Evolutionary conservation across 2,329 filamentous ascomycete genomes (phyloP), one percentile per base, ranked within the genome.

Genomic region (Talaromyces albobiverticillius): DNA sequence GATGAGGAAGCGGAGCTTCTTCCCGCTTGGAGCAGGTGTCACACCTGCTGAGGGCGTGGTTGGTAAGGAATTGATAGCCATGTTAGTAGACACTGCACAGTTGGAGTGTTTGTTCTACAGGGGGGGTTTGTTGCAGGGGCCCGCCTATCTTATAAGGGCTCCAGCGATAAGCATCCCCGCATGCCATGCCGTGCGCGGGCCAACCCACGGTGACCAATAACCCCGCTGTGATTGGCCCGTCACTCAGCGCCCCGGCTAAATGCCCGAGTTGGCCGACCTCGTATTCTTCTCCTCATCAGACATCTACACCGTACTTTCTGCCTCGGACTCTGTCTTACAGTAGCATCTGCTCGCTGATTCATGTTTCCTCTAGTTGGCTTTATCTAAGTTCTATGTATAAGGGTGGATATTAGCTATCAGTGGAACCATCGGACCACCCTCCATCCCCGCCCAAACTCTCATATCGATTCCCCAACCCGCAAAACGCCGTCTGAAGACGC

Each of bases 1-100:
- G 64, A 95, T 82, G 53, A 95, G 79, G 64, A 95, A 83, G 48
- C 86, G 83, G 3, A 85, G 82, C 29, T 59, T 58, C 51, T 62
- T 60, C 16, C 40, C 10, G 29, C 43, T 32, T 7, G 29, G 26
- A n/a, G 34, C 40, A 13, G 38, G 16, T 1, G 32, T 42, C n/a
- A n/a, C n/a, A 20, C 23, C 25, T 41, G 41, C 34, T 45, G 36
- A 18, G 14, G 22, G n/a, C 29, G n/a, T n/a, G n/a, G 38, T 34
- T 43, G 36, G 29, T 16, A 20, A n/a, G 9, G 18, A 13, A 20
- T 42, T 46, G 6, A 47, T 47, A 6, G 51, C 51, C 51, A 53
- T 52, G 3, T 18, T 46, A 2, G 31, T 3, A 34, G n/a, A 9
- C 9, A 14, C 16, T 3, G 10, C 7, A 9, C 2, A 43, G 22